Percentiles rank a stretch among this genome's conserved stretches.
Evolutionary conservation across 352 stramenopile genomes (phyloP).

Genomic region (Globisporangium abappressorium): DNA sequence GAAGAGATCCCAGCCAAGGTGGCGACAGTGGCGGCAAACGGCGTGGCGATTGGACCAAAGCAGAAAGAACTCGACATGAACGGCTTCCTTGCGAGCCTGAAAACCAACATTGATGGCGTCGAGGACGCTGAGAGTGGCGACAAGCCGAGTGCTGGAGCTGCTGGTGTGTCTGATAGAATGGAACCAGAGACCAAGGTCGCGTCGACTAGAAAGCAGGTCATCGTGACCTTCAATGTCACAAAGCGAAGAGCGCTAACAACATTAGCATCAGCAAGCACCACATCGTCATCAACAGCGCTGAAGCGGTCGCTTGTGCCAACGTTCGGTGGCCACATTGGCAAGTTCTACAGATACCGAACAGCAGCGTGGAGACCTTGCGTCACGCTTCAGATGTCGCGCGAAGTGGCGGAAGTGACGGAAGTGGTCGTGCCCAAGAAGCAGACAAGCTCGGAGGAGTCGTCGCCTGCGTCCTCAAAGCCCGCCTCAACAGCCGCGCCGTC

Average conservation of each 20-base stretch:
- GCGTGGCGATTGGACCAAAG: slow-evolving; percentile 17
- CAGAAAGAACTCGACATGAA: slow-evolving; percentile 61
- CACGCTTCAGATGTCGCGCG: slow-evolving; percentile 27
- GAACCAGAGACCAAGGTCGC: slow-evolving; percentile 13
- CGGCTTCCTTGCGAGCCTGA: slow-evolving; percentile 58
- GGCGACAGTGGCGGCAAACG: slow-evolving; percentile 6
- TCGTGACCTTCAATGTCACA: slow-evolving; percentile 39
- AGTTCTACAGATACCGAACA: slow-evolving; percentile 29
- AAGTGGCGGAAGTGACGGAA: slow-evolving; percentile 2
- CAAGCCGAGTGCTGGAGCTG: not conserved
- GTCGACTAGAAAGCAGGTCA: slow-evolving; percentile 18
- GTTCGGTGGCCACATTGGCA: slow-evolving; percentile 38
- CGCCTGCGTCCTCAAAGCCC: slow-evolving; percentile 11
- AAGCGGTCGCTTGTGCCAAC: slow-evolving; percentile 27
- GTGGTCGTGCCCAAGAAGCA: not conserved
- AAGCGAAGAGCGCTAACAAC: slow-evolving; percentile 9
- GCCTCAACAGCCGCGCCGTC: slow-evolving; percentile 2
- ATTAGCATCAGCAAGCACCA: slow-evolving; percentile 2
- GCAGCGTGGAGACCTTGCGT: slow-evolving; percentile 23
- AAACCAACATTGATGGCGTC: slow-evolving; percentile 31
- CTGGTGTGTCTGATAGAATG: slow-evolving; percentile 10
- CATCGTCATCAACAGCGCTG: not conserved
- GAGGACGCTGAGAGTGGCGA: slow-evolving; percentile 12
- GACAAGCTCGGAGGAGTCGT: not conserved
- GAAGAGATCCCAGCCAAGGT: slow-evolving; percentile 19